phyloP scores from a whole-genome alignment of 768 basidiomycete genomes.

The Phylloporus rhodoxanthus region DNA sequence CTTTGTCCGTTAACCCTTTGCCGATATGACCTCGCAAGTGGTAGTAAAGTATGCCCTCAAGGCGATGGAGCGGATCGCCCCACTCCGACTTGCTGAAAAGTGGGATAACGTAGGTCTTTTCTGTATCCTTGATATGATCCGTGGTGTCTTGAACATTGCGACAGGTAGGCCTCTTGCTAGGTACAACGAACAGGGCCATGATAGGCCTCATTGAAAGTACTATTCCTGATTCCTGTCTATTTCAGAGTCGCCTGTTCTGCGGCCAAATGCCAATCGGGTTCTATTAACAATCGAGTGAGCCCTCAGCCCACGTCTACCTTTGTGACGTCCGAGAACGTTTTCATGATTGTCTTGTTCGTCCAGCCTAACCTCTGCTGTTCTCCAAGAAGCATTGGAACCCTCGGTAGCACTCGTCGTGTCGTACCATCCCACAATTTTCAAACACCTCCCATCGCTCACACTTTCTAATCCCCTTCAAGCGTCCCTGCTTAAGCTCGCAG shows the following conservation, averaged over 20 bases:
- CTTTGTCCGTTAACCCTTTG: background rate
- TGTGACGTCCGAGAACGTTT: slow-evolving; percentile 2
- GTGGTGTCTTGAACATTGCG: slow-evolving; percentile 4
- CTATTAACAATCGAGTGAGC: slow-evolving; percentile 69
- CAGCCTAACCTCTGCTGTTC: slow-evolving; percentile 70
- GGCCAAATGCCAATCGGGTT: slow-evolving; percentile 42
- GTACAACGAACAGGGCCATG: slow-evolving; percentile 32
- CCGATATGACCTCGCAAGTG: slow-evolving; percentile 12
- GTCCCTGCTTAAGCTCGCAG: slow-evolving; percentile 73
- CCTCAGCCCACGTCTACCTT: slow-evolving; percentile 27
- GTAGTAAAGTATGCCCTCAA: slow-evolving; percentile 45
- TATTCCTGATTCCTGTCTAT: slow-evolving; percentile 3
- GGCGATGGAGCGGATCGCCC: slow-evolving; percentile 82
- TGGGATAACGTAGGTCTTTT: slow-evolving; percentile 85
- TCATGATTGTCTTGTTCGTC: slow-evolving; percentile 19
- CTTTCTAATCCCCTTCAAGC: slow-evolving; percentile 73
- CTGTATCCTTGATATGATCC: slow-evolving; percentile 1
- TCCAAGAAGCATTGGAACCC: slow-evolving; percentile 57
- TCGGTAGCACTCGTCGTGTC: slow-evolving; percentile 65
- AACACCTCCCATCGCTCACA: slow-evolving; percentile 66
- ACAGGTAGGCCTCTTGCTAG: slow-evolving; percentile 71
- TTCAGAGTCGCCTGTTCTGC: slow-evolving; percentile 50
- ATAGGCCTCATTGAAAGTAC: background rate
- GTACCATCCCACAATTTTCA: slow-evolving; percentile 86
- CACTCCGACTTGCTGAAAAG: slow-evolving; percentile 74